These are phyloP conservation scores for Coleophoma crateriformis DNA, from an alignment of 2,329 filamentous ascomycete species.

Conservation along the genomic window DNA sequence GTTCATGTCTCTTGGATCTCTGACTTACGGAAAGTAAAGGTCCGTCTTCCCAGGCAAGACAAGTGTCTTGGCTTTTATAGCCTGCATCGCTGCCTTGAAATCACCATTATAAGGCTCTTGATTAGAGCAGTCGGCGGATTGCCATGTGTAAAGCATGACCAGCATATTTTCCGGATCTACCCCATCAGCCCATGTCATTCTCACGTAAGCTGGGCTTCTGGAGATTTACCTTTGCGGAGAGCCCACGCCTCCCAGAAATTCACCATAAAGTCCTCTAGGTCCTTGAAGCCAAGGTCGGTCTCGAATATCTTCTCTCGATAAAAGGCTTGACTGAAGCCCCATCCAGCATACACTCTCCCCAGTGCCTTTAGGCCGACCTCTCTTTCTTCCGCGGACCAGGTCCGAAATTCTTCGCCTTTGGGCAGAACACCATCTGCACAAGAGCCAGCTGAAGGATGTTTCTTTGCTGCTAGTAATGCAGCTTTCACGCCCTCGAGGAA, in stretches of 20 bases:
- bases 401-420: conserved; percentile 31
- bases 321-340: conserved; percentile 76
- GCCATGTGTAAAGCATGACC: conserved; percentile 75
- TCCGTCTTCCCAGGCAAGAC: conserved; percentile 70
- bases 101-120: conserved; percentile 64
- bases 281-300: conserved; percentile 55
- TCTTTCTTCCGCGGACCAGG: conserved; percentile 48
- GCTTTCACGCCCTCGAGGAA: conserved; percentile 61
- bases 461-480: conserved; percentile 52
- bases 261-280: conserved; percentile 68
- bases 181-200: background rate
- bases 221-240: conserved; percentile 49
- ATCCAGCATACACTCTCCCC: conserved; percentile 71
- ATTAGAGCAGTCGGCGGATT: conserved; percentile 63
- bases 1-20: conserved; percentile 6
- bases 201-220: background rate
- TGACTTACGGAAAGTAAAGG: conserved; percentile 67
- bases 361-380: conserved; percentile 62
- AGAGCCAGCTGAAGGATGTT: conserved; percentile 44
- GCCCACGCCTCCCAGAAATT: conserved; percentile 76
- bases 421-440: conserved; percentile 36
- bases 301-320: conserved; percentile 69
- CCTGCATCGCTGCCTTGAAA: conserved; percentile 59
- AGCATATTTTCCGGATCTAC: conserved; percentile 69
- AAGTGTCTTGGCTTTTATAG: conserved; percentile 67